Percentiles rank a stretch among this genome's conserved stretches.
Evolutionary conservation across 306 rosid species (phyloP).

Genomic region (Fagus sylvatica): DNA sequence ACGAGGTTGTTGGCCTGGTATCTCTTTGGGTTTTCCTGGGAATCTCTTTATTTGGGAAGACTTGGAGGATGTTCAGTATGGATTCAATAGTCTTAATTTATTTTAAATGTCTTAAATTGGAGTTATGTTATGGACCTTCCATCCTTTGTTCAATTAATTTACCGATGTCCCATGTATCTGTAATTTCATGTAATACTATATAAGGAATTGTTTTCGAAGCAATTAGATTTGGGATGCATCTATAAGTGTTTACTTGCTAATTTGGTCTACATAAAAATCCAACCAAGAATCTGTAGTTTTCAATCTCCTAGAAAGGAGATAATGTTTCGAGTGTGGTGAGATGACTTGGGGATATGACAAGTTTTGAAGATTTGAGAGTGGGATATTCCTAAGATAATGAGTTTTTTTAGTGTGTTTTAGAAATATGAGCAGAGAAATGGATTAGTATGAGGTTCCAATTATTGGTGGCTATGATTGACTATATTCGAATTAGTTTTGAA

Average conservation of each 20-base stretch:
- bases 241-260: neutral
- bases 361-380: neutral
- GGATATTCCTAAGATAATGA: neutral
- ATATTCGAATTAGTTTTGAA: no score
- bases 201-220: neutral
- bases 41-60: neutral
- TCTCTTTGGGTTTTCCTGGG: neutral
- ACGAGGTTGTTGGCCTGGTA: no score
- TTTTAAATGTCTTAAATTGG: neutral
- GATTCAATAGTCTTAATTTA: neutral
- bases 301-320: neutral
- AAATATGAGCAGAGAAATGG: neutral
- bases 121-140: neutral
- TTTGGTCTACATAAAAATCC: neutral
- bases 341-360: neutral
- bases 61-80: neutral
- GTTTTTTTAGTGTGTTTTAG: neutral
- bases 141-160: neutral
- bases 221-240: neutral
- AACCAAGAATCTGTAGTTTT: neutral
- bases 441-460: neutral
- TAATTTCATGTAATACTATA: neutral
- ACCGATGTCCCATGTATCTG: neutral
- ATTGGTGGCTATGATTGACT: no score
- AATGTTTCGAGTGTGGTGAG: neutral